A percentile compares a stretch with the other conserved stretches of the same genome.
These are phyloP conservation scores for Beauveria asiatica DNA, from an alignment of 2,329 filamentous ascomycete genomes.

Conservation along the genomic window DNA sequence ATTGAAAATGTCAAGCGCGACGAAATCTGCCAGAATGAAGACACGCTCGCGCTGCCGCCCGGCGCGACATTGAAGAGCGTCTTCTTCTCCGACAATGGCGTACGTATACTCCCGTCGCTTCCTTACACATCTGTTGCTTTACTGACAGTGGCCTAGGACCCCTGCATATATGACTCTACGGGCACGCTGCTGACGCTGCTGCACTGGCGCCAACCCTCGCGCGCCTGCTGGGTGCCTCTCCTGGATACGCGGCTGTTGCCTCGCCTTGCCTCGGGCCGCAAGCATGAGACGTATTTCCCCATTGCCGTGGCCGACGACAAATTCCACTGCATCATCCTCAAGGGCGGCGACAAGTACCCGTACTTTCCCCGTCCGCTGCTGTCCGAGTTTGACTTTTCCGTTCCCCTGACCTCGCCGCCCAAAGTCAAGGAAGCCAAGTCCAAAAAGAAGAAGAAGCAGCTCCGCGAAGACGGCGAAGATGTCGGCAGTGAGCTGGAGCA, in stretches of 20 bases:
- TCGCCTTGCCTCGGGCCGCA: constrained; percentile 74
- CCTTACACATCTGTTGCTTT: background rate
- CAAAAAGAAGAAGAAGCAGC: constrained; percentile 20
- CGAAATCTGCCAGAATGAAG: constrained; percentile 89
- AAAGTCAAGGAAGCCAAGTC: constrained; percentile 27
- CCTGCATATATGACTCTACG: constrained; percentile 90
- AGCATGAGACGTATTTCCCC: constrained; percentile 88
- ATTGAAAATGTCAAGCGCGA: constrained; percentile 93
- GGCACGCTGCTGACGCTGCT: constrained; percentile 81
- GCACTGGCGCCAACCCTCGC: constrained; percentile 80
- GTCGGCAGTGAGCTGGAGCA: constrained; percentile 20
- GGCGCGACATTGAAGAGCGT: constrained; percentile 67
- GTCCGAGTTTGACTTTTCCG: constrained; percentile 84
- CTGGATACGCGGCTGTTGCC: constrained; percentile 80
- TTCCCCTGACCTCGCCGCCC: constrained; percentile 60
- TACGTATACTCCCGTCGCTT: constrained; percentile 33
- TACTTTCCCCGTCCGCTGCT: constrained; percentile 87
- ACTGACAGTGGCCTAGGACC: constrained; percentile 50
- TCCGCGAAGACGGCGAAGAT: constrained; percentile 21
- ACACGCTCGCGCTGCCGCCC: constrained; percentile 75
- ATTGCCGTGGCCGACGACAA: constrained; percentile 85
- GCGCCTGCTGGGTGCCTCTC: constrained; percentile 85
- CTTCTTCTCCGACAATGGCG: constrained; percentile 88
- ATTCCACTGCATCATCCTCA: constrained; percentile 98
- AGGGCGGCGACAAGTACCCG: constrained; percentile 85